These are phyloP conservation scores for Incumbomyces lentus DNA, from an alignment of 2,329 filamentous ascomycete species.

Conservation along the genomic window DNA sequence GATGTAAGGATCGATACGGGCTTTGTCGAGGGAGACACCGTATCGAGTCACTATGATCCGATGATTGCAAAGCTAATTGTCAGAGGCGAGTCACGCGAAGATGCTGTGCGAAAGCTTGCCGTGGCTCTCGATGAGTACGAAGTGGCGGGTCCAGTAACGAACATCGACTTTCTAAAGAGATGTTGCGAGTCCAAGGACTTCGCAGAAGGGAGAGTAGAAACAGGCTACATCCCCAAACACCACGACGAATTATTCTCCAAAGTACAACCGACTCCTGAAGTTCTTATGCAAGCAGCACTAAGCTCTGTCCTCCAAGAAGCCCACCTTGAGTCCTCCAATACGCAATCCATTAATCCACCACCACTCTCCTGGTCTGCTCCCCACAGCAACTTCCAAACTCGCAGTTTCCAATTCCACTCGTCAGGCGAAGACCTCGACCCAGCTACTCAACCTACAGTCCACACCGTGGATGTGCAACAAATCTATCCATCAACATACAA, in stretches of 20 bases:
- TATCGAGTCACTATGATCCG: conserved; percentile 91
- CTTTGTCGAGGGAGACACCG: conserved; percentile 80
- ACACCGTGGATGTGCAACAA: conserved; percentile 41
- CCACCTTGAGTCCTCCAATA: neutral
- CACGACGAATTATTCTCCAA: conserved; percentile 65
- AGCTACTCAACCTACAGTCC: conserved; percentile 14
- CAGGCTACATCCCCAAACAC: conserved; percentile 90
- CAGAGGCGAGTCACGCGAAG: conserved; percentile 63
- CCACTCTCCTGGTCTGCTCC: conserved; percentile 17
- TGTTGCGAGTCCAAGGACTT: conserved; percentile 76
- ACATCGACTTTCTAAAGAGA: conserved; percentile 91
- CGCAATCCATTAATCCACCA: neutral
- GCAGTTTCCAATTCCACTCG: conserved; percentile 19
- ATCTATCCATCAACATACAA: conserved; percentile 39
- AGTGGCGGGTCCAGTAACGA: conserved; percentile 83
- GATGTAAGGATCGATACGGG: conserved; percentile 87
- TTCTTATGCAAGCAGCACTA: conserved; percentile 78
- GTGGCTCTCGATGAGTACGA: conserved; percentile 79
- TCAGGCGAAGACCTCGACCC: conserved; percentile 15
- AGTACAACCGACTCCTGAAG: conserved; percentile 53
- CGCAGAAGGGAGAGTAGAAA: conserved; percentile 79
- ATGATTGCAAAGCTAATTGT: conserved; percentile 99
- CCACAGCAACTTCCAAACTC: conserved; percentile 17
- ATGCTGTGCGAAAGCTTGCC: conserved; percentile 72
- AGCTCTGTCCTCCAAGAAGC: conserved; percentile 47